Base-by-base conservation (phyloP, 2,329 filamentous ascomycete genomes). In the Phyllosticta citrichinensis region DNA sequence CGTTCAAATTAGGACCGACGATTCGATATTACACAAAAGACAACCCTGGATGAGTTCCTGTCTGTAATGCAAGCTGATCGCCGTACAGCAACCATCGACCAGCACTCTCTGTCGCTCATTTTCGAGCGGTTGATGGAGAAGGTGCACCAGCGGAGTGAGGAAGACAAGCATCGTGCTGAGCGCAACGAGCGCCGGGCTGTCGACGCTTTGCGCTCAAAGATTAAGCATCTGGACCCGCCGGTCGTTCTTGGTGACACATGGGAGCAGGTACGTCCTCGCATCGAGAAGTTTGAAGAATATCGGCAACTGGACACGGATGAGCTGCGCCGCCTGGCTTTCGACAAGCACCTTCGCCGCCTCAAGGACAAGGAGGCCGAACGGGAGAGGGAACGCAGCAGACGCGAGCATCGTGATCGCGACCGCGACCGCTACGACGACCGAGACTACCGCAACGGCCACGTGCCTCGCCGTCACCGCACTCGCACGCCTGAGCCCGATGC, bases 61-160 rank as follows among this genome's bases (percentile, higher is more conserved):
- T 80, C 83, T 70, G 80, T 94, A 68, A 86, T 97, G 81, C 87
- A 86, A 74, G 85, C 86, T 80, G 91, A 97, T 81, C 84, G 86
- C 70, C 90, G 91, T 71, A 96, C 91, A 80, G 86, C 89, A 81
- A 87, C 87, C 79, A 87, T 96, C 81, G 86, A 92, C 72, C 82
- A 83, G 69, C 89, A 96, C 65, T 86, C 87, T 63, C 79, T 96
- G 68, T 81, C 82, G 68, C 81, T 94, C 66, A 89, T 97, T 63
- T 97, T 94, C 75, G 86, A 94, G 68, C 87, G 91, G 67, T 83
- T 97, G 61, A 87, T 90, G 71, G 91, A 96, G 67, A 97, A 95
- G 75, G 88, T 89, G 65, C 80, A 88, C 40, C 89, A 88, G 66
- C 87, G 90, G 58, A 85, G 83, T 58, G 92, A 96, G 68, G 91